Evolutionary conservation across 805 yeast species (phyloP).

Genomic region (Zygosaccharomyces bisporus): DNA sequence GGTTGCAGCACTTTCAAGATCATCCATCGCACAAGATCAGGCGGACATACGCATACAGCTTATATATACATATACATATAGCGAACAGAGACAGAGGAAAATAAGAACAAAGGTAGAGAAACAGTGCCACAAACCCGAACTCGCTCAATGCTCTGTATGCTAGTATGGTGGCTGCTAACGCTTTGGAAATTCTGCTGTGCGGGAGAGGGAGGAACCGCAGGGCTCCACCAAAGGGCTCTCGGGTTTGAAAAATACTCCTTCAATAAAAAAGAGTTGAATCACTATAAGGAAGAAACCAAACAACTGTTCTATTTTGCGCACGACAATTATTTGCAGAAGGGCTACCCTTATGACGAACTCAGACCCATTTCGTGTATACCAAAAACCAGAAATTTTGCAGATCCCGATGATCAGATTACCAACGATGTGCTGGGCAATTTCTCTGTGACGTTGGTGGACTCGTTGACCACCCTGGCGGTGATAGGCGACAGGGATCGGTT

Average conservation of each 20-base stretch:
- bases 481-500: constrained; percentile 61
- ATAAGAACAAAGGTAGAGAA: not conserved
- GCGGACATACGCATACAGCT: not conserved
- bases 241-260: constrained; percentile 23
- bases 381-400: constrained; percentile 56
- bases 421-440: constrained; percentile 87
- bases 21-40: not conserved
- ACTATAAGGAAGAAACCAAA: constrained; percentile 45
- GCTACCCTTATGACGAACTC: constrained; percentile 80
- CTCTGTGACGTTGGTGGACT: constrained; percentile 73
- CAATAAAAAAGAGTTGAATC: constrained; percentile 30
- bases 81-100: not conserved
- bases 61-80: not conserved
- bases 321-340: constrained; percentile 61
- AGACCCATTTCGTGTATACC: constrained; percentile 69
- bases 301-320: constrained; percentile 70
- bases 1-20: not conserved
- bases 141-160: not conserved
- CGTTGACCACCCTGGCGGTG: constrained; percentile 73
- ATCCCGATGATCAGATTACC: constrained; percentile 51
- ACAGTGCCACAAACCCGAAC: not conserved
- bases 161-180: not conserved
- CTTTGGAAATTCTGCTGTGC: not conserved
- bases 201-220: not conserved
- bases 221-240: not conserved